Conservation (phyloP, 148 eudicot genomes). For the Suaeda aralocaspica region DNA sequence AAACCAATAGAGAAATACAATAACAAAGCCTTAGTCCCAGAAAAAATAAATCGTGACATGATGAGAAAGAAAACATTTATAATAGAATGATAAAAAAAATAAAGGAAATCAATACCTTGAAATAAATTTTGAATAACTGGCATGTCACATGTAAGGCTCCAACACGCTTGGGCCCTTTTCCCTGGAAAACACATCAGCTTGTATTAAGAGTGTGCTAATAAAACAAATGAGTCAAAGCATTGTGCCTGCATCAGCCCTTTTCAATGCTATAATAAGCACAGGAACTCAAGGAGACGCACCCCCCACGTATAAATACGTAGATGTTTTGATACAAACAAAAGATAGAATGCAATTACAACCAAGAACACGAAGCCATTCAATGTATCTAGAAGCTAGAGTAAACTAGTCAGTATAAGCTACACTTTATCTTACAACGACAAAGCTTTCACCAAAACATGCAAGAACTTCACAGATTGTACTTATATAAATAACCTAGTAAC, state of each 20-base stretch:
- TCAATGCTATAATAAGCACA: background rate
- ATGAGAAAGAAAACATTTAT: background rate
- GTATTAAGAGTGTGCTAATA: background rate
- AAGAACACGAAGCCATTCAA: background rate
- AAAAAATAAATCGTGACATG: background rate
- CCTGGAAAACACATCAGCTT: constrained; percentile 39
- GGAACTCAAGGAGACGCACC: background rate
- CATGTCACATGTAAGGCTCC: constrained; percentile 96
- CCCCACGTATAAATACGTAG: background rate
- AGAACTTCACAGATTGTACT: background rate
- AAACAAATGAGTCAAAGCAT: background rate
- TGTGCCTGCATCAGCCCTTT: background rate
- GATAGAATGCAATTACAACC: constrained; percentile 6
- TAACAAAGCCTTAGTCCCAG: too few relatives aligned
- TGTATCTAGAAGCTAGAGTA: background rate
- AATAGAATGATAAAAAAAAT: background rate
- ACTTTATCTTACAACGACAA: background rate
- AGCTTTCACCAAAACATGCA: background rate
- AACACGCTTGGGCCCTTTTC: constrained; percentile 95
- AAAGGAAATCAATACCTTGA: constrained; percentile 48
- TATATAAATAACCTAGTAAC: background rate
- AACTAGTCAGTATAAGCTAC: background rate
- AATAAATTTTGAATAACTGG: constrained; percentile 91
- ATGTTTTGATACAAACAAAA: background rate
- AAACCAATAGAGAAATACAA: too few relatives aligned